Base-by-base conservation (phyloP, 163 green algal genomes). In the Chlamydomonas reinhardtii region DNA sequence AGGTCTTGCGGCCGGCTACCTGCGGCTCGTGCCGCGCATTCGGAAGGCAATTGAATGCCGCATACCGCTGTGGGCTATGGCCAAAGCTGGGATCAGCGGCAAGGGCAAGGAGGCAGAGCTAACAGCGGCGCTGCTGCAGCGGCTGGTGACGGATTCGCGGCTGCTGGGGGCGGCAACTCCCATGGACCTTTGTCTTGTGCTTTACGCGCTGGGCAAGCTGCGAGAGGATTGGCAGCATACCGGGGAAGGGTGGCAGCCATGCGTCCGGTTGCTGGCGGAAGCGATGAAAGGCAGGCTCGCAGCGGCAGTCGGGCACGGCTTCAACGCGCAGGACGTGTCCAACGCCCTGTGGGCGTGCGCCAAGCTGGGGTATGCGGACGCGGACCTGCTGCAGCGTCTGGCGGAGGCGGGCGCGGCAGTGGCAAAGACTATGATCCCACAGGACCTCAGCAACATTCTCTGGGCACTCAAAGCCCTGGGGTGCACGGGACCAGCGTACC, bases 161-260 rank as follows among this genome's bases (percentile, higher is more conserved):
- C 0, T 5, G 39, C 16, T 29, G 14, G n/a, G 8, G 12, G 31
- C 6, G 43, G 22, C 32, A 24, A 32, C 2, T 27, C 43, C 11
- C 4, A 15, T 48, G 16, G 43, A n/a, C 19, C n/a, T 66, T 12
- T 39, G 1, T 2, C 32, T 16, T 0, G 43, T 12, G 19, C 16
- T 78, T 27, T 78, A 78, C 27, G 73, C 73, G 14, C 48, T 78
- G 73, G 73, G 73, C 29, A 29, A 78, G 43, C 73, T 78, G 43
- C 12, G 11, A 0, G n/a, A n/a, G n/a, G n/a, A n/a, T n/a, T n/a
- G n/a, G n/a, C n/a, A n/a, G n/a, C n/a, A n/a, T n/a, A n/a, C n/a
- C n/a, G n/a, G n/a, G n/a, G 48, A 78, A 1, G 73, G 48, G 14
- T 65, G 43, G 29, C 4, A 31, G 48, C 73, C 3, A 12, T n/a